Conservation (phyloP, 768 basidiomycete genomes). For the Rhodocollybia butyracea region DNA sequence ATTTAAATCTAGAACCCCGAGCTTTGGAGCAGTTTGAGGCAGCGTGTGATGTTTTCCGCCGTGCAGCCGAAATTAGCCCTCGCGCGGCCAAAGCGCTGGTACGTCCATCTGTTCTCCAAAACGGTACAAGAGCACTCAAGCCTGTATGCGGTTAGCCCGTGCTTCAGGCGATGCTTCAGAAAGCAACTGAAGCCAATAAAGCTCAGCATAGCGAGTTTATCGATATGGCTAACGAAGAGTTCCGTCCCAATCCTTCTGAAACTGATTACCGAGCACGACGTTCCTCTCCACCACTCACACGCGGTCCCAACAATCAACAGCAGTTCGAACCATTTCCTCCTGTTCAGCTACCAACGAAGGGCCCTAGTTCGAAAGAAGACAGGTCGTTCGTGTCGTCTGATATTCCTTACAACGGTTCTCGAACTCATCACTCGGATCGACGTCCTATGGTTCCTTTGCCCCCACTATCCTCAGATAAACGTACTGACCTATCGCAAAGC, state of each 20-base stretch:
- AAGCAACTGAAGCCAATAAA: conserved; percentile 31
- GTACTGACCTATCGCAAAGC: conserved; percentile 27
- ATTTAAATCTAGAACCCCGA: conserved; percentile 41
- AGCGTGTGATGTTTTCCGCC: conserved; percentile 42
- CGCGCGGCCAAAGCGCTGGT: conserved; percentile 52
- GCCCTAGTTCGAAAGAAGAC: not conserved
- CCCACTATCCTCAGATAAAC: not conserved
- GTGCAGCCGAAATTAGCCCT: conserved; percentile 41
- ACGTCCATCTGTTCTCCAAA: conserved; percentile 8
- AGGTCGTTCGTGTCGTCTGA: not conserved
- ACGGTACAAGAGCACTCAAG: too few relatives aligned
- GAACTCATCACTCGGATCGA: not conserved
- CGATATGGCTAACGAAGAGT: conserved; percentile 24
- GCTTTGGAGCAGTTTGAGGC: conserved; percentile 44
- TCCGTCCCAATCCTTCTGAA: conserved; percentile 29
- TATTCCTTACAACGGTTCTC: not conserved
- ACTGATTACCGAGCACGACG: conserved; percentile 9
- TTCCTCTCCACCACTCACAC: not conserved
- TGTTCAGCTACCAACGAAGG: not conserved
- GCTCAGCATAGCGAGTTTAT: conserved; percentile 12
- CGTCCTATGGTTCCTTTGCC: not conserved
- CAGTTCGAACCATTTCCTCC: not conserved
- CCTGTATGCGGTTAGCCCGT: conserved; percentile 38
- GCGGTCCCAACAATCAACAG: not conserved
- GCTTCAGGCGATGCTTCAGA: conserved; percentile 40